Evolutionary conservation across 768 basidiomycete genomes (phyloP).

Genomic region (Rubroboletus satanas): DNA sequence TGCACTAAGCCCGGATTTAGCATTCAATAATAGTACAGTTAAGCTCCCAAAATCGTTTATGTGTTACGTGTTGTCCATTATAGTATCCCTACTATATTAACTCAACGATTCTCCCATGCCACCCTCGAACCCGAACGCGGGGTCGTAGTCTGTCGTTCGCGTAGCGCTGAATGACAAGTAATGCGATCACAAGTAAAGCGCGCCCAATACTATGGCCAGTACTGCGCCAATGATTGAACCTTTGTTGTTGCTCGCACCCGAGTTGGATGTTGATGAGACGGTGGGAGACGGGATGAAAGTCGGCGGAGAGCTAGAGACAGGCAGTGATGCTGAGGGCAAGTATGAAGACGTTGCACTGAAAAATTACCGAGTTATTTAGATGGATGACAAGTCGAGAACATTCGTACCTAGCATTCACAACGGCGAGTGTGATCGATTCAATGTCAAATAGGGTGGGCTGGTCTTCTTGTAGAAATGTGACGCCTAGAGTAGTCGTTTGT

Average conservation of each 20-base stretch:
- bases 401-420: constrained; percentile 35
- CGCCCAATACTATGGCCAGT: constrained; percentile 12
- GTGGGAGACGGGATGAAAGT: constrained; percentile 3
- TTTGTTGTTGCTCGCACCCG: neutral
- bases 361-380: neutral
- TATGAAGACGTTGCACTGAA: constrained; percentile 27
- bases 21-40: too few relatives aligned
- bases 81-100: neutral
- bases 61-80: too few relatives aligned
- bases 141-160: neutral
- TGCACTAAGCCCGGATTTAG: too few relatives aligned
- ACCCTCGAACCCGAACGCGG: neutral
- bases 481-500: constrained; percentile 38
- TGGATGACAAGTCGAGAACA: neutral
- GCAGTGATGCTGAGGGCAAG: constrained; percentile 24
- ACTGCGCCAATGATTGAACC: constrained; percentile 14
- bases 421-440: constrained; percentile 35
- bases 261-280: constrained; percentile 2
- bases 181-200: constrained; percentile 9
- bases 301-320: constrained; percentile 23
- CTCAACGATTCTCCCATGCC: neutral
- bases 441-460: constrained; percentile 36
- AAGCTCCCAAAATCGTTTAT: too few relatives aligned
- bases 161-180: constrained; percentile 7
- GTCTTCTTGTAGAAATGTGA: constrained; percentile 36